Conservation (phyloP, 352 stramenopile species). For the Phytophthora quininea region DNA sequence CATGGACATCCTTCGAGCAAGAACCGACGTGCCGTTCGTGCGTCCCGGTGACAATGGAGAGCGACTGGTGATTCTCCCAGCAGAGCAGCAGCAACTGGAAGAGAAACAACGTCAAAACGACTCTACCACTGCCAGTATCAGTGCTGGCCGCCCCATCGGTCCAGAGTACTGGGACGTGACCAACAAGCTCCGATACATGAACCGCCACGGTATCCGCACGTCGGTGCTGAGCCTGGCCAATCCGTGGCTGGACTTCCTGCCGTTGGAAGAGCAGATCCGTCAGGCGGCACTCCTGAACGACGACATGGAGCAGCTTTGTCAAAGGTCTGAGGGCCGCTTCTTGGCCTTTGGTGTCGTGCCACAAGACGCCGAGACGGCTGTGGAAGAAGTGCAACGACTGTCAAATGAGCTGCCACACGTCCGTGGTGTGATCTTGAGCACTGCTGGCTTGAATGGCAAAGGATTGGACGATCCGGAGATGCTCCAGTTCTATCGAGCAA, state of each 20-base stretch:
- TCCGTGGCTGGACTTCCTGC: constrained; percentile 73
- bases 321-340: constrained; percentile 43
- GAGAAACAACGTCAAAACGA: constrained; percentile 16
- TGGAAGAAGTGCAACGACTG: constrained; percentile 50
- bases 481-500: constrained; percentile 56
- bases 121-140: constrained; percentile 36
- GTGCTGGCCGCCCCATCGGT: constrained; percentile 56
- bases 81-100: constrained; percentile 50
- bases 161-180: constrained; percentile 60
- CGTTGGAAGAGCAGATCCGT: constrained; percentile 41
- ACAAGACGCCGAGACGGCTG: constrained; percentile 36
- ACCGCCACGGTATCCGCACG: constrained; percentile 58
- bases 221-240: constrained; percentile 72
- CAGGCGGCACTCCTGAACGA: constrained; percentile 61
- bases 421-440: constrained; percentile 61
- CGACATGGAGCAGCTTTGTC: constrained; percentile 59
- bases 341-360: constrained; percentile 63
- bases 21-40: constrained; percentile 56
- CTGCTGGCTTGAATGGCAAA: constrained; percentile 57
- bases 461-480: constrained; percentile 62
- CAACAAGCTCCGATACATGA: constrained; percentile 73
- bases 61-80: constrained; percentile 65
- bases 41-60: constrained; percentile 34
- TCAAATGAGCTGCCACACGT: constrained; percentile 38
- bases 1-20: constrained; percentile 59